Conservation (phyloP, 306 rosid species). For the Prunus fruticosa region DNA sequence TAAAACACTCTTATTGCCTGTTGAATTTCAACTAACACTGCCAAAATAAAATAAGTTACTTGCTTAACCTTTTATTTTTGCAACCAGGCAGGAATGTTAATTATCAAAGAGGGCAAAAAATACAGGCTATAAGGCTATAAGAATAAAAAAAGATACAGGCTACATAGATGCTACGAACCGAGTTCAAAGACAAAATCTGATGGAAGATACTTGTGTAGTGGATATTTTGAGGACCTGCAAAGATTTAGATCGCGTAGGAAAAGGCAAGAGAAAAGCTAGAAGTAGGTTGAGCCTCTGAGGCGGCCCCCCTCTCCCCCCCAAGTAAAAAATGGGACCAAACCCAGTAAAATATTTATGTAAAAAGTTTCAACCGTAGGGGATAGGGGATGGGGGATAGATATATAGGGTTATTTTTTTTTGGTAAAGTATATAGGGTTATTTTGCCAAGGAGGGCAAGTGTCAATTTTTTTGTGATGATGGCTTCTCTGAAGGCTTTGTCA, state of each 20-base stretch:
- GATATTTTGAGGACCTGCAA: constrained; percentile 16
- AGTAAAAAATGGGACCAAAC: not conserved
- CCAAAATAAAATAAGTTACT: too few species aligned
- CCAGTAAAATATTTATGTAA: not conserved
- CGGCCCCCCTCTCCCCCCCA: not conserved
- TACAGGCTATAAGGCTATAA: not conserved
- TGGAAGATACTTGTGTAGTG: not conserved
- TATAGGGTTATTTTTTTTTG: too few species aligned
- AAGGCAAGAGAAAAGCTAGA: not conserved
- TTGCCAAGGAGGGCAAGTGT: not conserved
- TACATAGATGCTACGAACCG: not conserved
- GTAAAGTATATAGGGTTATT: too few species aligned
- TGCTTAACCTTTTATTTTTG: too few species aligned
- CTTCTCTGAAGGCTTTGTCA: not conserved
- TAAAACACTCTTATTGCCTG: too few species aligned
- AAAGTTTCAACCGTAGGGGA: not conserved
- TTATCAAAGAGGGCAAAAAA: not conserved
- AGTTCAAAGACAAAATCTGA: constrained; percentile 5
- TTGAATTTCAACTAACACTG: too few species aligned
- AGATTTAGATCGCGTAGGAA: not conserved
- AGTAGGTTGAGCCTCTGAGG: not conserved
- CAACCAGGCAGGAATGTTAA: too few species aligned
- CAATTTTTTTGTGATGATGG: constrained; percentile 3
- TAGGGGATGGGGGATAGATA: not conserved
- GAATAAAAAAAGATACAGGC: not conserved